These are phyloP conservation scores for Metschnikowia chrysomelidarum DNA, from an alignment of 805 yeast species.

Conservation along the genomic window DNA sequence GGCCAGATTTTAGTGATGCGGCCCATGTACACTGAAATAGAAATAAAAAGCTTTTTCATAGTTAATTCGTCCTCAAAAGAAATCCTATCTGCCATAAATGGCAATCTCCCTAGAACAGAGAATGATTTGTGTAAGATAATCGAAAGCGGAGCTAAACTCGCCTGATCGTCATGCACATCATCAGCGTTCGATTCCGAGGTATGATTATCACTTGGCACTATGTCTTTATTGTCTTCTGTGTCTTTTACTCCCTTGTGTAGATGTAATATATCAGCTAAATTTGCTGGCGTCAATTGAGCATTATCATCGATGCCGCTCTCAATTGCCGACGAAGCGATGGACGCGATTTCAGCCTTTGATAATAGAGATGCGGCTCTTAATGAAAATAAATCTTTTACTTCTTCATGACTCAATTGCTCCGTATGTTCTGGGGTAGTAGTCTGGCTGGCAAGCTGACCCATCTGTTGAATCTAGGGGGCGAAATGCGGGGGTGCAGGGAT, in stretches of 20 bases:
- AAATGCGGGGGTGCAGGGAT: too few species aligned
- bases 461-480: conserved; percentile 3
- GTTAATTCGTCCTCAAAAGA: conserved; percentile 28
- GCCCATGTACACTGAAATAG: conserved; percentile 40
- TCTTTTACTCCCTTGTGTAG: not conserved
- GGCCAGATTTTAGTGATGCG: conserved; percentile 37
- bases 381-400: conserved; percentile 7
- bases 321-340: conserved; percentile 7
- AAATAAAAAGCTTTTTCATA: conserved; percentile 27
- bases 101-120: conserved; percentile 46
- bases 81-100: conserved; percentile 32
- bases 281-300: conserved; percentile 6
- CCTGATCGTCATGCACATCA: too few species aligned
- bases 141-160: not conserved
- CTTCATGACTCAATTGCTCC: too few species aligned
- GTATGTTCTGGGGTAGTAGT: too few species aligned
- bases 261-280: conserved; percentile 5
- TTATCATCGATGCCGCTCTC: not conserved
- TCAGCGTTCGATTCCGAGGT: not conserved
- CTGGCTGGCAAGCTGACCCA: conserved; percentile 23
- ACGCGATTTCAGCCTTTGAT: conserved; percentile 8
- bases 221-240: not conserved
- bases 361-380: conserved; percentile 6
- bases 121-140: conserved; percentile 41
- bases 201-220: not conserved